These are phyloP conservation scores for Lactarius trivialis DNA, from an alignment of 768 basidiomycete species.

Conservation along the genomic window DNA sequence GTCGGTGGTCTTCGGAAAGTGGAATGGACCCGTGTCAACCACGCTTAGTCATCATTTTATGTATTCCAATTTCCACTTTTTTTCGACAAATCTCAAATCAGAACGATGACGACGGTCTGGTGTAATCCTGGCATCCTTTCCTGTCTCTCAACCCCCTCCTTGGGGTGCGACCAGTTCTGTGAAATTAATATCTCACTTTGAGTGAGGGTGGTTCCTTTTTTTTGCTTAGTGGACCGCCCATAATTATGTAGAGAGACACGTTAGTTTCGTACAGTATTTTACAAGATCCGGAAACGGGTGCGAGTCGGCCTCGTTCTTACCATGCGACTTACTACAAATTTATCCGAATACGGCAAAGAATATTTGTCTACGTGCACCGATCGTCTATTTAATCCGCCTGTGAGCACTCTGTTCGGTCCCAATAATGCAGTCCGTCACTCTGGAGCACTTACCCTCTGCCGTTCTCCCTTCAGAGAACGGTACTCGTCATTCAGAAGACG, in stretches of 20 bases:
- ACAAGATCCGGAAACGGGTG: neutral
- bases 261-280: neutral
- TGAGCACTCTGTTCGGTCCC: neutral
- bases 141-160: constrained; percentile 64
- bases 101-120: constrained; percentile 79
- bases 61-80: constrained; percentile 4
- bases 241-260: constrained; percentile 78
- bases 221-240: constrained; percentile 47
- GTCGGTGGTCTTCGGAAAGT: neutral
- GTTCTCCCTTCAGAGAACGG: constrained; percentile 11
- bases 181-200: constrained; percentile 40
- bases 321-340: constrained; percentile 6
- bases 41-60: constrained; percentile 39
- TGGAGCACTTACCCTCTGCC: neutral
- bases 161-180: constrained; percentile 46
- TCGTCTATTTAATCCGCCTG: neutral
- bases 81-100: constrained; percentile 32
- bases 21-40: neutral
- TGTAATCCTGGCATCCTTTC: constrained; percentile 31
- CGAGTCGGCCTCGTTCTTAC: neutral
- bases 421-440: neutral
- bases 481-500: constrained; percentile 15
- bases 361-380: neutral
- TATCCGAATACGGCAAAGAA: neutral
- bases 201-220: constrained; percentile 19